A percentile compares a stretch with the other conserved stretches of the same genome.
Conservation (phyloP, 371 early-diverging fungal species). For the Phascolomyces articulosus region DNA sequence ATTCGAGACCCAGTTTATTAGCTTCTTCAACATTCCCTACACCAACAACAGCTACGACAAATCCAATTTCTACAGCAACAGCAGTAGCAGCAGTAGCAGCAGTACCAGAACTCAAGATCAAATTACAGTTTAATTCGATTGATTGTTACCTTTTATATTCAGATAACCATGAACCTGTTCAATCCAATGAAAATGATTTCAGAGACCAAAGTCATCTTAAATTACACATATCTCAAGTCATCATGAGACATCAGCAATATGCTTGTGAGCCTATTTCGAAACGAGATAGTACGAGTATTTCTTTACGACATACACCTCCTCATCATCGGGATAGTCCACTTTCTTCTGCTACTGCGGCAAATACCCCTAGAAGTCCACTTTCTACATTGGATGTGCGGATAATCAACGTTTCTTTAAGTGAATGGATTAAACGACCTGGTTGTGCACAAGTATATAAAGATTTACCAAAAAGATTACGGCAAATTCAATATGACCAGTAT, state of each 20-base stretch:
- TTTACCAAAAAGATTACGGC: constrained; percentile 5
- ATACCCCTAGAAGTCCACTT: background rate
- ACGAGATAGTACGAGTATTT: background rate
- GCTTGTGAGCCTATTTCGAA: constrained; percentile 4
- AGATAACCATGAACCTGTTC: constrained; percentile 29
- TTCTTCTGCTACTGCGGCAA: background rate
- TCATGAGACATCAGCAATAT: constrained; percentile 41
- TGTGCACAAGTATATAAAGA: background rate
- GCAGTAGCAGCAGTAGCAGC: background rate
- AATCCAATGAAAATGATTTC: constrained; percentile 16
- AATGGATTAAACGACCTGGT: constrained; percentile 29
- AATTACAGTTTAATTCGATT: constrained; percentile 40
- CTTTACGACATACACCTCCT: constrained; percentile 4
- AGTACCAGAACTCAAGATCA: constrained; percentile 41
- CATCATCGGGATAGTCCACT: background rate
- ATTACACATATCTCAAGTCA: constrained; percentile 38
- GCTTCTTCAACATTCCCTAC: background rate
- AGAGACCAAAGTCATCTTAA: constrained; percentile 47
- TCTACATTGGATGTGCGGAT: constrained; percentile 34
- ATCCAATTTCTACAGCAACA: too few species aligned
- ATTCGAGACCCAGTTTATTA: background rate
- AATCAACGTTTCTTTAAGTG: constrained; percentile 25
- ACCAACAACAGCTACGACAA: background rate
- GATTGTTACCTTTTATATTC: constrained; percentile 47
- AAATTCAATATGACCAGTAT: constrained; percentile 26